Evolutionary conservation across 176 grass and related monocot species (phyloP), one percentile per base, ranked within the genome.

Genomic region (Calamus simplicifolius): DNA sequence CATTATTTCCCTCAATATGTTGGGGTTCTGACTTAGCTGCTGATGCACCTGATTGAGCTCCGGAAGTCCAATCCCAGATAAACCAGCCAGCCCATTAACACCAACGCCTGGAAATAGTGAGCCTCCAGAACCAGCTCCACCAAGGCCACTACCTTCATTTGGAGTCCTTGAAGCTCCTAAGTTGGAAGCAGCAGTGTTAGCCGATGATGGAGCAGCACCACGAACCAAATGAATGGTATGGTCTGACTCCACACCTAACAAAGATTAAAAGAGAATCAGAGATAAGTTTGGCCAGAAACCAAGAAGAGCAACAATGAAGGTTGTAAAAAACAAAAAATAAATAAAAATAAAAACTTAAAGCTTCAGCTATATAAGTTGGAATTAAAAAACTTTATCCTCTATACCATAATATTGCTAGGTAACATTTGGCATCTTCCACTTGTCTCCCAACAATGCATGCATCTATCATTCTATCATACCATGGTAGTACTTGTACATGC

Each of bases 211-310:
- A 25, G 84, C 70, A 63, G 75, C 79, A 68, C 84, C 84, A 73
- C 88, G 88, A 66, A 98, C 94, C 71, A 98, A 70, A 57, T 98
- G 94, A 78, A 98, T 93, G 56, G 94, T 98, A 77, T 98, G 94
- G 70, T 89, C 85, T 31, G 81, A 79, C 74, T 92, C 94, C 67
- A 98, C 81, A 26, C 94, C 94, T 98, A 19, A 58, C 58, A 13
- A 83, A 62, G 17, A 52, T 69, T 25, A 61, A 70, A 23, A 12
- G 10, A 43, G 10, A 43, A 43, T 13, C 35, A 43, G 35, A 43
- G 8, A 10, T 43, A 12, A 43, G 7, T 43, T 43, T 12, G 35
- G 2, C 12, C 35, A 43, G 8, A 43, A 13, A 10, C 35, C 35
- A 43, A 43, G 35, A 12, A 43, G 10, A 43, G 10, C 35, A 43